These are phyloP conservation scores for Limonium bicolor DNA, from an alignment of 148 eudicot genomes.

Conservation along the genomic window DNA sequence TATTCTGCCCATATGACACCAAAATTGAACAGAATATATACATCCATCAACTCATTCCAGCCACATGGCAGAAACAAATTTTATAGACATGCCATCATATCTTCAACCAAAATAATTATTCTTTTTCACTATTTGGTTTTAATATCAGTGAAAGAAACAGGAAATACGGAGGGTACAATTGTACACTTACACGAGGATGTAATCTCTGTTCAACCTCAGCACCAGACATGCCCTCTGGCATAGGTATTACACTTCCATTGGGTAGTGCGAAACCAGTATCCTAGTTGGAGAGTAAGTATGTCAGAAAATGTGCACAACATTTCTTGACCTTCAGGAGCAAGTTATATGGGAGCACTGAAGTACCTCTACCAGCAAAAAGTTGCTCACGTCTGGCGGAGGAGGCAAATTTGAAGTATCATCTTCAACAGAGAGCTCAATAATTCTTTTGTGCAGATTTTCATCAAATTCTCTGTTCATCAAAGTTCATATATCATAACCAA, in stretches of 20 bases:
- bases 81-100: too few relatives aligned
- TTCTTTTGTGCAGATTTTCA: constrained; percentile 60
- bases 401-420: constrained; percentile 57
- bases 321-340: too few relatives aligned
- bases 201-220: constrained; percentile 80
- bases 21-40: not conserved
- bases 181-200: constrained; percentile 18
- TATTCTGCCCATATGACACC: not conserved
- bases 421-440: constrained; percentile 61
- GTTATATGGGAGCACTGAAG: not conserved
- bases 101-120: too few relatives aligned
- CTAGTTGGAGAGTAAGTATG: too few relatives aligned
- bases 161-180: not conserved
- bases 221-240: constrained; percentile 83
- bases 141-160: too few relatives aligned
- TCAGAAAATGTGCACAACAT: too few relatives aligned
- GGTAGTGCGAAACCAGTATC: too few relatives aligned
- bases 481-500: not conserved
- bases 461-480: constrained; percentile 73
- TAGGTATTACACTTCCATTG: too few relatives aligned
- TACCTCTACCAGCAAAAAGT: constrained; percentile 78
- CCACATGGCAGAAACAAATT: not conserved
- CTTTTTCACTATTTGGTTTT: too few relatives aligned
- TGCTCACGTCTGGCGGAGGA: constrained; percentile 91
- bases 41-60: not conserved